Evolutionary conservation across 345 rosid species (phyloP), one percentile per base, ranked within the genome.

Genomic region (Abelmoschus esculentus): DNA sequence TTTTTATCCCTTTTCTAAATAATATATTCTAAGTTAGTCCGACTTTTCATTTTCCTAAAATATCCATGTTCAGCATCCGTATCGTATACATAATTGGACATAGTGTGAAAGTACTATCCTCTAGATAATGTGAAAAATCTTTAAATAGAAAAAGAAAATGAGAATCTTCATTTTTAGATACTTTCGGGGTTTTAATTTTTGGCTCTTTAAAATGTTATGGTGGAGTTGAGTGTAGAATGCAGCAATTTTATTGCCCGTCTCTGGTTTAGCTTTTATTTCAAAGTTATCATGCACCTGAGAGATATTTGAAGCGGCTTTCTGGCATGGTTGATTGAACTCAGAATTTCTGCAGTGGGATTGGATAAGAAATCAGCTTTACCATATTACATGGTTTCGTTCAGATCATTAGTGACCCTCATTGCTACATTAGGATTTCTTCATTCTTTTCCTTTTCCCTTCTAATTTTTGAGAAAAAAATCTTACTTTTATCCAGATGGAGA

Each of bases 401-500:
- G 44, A 22, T 64, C 14, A 34, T 19, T 65, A 22, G 18, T 6
- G 18, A 65, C 34, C 49, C 34, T 53, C 67, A 15, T 64, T 7
- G 67, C 53, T 55, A 19, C 53, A 55, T 46, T 65, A 26, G 53
- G 15, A 42, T 52, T 50, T 44, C 12, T 72, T 13, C 29, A 31
- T 44, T 31, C 55, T 15, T 19, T 54, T 54, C 19, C 13, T 49
- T 55, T 58, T 17, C 18, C 17, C 38, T 50, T 32, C 18, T 31
- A 54, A 46, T 67, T 36, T 73, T 55, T 17, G 14, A 70, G 57
- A 44, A 57, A 47, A n/a, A 61, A 22, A 55, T 36, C 50, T 60
- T 60, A 26, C 28, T 67, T 55, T 61, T 57, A 28, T 76, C 36
- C 85, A 96, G 99, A 91, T 96, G 66, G 95, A 84, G 81, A 96